These are phyloP conservation scores for Physaria fendleri DNA, from an alignment of 345 rosid species.

Conservation along the genomic window DNA sequence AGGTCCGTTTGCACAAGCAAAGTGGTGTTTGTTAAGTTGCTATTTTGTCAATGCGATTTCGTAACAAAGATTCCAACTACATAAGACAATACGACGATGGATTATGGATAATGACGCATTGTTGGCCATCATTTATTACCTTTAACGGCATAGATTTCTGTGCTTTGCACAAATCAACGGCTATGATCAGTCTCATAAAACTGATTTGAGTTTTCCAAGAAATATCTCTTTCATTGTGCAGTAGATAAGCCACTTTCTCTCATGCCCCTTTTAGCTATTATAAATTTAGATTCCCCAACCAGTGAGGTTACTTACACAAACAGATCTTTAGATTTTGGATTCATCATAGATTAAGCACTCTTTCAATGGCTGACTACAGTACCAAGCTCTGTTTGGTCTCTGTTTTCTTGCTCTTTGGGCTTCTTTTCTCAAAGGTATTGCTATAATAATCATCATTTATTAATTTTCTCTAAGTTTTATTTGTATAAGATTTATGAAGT, in stretches of 20 bases:
- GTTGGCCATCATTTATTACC: slow-evolving; percentile 18
- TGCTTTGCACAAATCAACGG: slow-evolving; percentile 25
- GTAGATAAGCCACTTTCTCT: slow-evolving; percentile 25
- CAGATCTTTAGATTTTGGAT: background rate
- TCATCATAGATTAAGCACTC: background rate
- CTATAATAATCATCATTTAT: background rate
- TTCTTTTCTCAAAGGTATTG: slow-evolving; percentile 20
- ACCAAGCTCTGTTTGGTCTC: slow-evolving; percentile 25
- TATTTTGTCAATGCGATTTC: background rate
- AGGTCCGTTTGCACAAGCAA: background rate
- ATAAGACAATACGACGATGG: background rate
- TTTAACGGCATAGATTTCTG: background rate
- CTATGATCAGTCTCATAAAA: slow-evolving; percentile 11
- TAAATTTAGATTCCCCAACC: slow-evolving; percentile 2
- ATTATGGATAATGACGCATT: background rate
- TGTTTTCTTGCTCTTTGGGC: slow-evolving; percentile 27
- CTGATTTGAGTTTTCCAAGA: slow-evolving; percentile 30
- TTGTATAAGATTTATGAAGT: background rate
- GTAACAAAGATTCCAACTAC: slow-evolving; percentile 18
- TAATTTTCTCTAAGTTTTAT: background rate
- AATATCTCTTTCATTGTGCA: slow-evolving; percentile 21
- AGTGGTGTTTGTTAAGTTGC: background rate
- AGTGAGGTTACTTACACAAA: background rate
- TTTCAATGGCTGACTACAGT: slow-evolving; percentile 20
- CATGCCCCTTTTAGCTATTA: background rate